Evolutionary conservation across 352 stramenopile species (phyloP), one percentile per base, ranked within the genome.

Genomic region (Phytophthora citricola): DNA sequence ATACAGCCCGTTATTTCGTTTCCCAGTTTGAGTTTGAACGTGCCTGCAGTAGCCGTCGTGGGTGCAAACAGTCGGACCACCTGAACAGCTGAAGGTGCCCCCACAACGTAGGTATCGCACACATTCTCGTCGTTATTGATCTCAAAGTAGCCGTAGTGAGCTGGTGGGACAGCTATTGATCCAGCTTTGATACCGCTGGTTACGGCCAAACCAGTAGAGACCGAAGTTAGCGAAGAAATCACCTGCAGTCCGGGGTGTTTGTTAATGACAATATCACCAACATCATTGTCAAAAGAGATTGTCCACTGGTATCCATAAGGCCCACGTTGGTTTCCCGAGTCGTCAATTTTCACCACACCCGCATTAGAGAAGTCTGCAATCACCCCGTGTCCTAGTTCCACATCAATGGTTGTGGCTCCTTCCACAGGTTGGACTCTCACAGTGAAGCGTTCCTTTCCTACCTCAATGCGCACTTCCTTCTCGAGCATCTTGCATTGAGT

Each of bases 91-190:
- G 86, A 93, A 9, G 82, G 77, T 8, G 73, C 71, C 5, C 86
- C 86, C 20, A 92, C 66, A 4, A 82, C 66, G 55, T 92, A 94
- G 12, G 81, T 83, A 55, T 94, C 82, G 47, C 86, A 94, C 14
- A 51, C 56, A 1, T 32, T 32, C 8, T 72, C 40, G 5, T 90
- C 68, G 17, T 76, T 91, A 50, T 84, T 92, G 15, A 94, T 49
- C 17, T 86, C 79, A 24, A 93, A 72, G 6, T 58, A 72, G 1
- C 79, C 83, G 26, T 85, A 87, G 46, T 91, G 59, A 1, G 58
- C 20, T 9, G 83, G 69, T 12, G 71, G 64, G 1, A 61, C 22
- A 0, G 74, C 78, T 10, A 64, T n/a, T 41, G 72, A 49, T 11
- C 71, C 51, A 27, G 73, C 53, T 0, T 17, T 63, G 20, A 94